Percentiles rank a stretch among this genome's conserved stretches.
Conservation (phyloP, 257 asterid genomes). For the Ilex asprella region DNA sequence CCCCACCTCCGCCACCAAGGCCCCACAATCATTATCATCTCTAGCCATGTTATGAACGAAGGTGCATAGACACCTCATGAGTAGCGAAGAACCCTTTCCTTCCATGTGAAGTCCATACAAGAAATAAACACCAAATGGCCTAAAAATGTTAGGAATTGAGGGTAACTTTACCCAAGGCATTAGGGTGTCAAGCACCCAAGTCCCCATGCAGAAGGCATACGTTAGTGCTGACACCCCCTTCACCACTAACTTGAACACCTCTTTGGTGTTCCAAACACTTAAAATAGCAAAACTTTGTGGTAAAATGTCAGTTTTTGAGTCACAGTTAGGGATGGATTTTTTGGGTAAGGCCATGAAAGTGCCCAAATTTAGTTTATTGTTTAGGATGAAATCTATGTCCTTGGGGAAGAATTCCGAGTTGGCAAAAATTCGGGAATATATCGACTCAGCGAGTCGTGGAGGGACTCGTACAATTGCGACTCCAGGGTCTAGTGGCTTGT, state of each 20-base stretch:
- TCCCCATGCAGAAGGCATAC: slow-evolving; percentile 47
- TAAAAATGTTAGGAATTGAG: slow-evolving; percentile 56
- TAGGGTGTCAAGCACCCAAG: slow-evolving; percentile 51
- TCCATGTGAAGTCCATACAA: slow-evolving; percentile 67
- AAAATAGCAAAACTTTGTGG: slow-evolving; percentile 57
- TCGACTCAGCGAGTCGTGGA: slow-evolving; percentile 25
- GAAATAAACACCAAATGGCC: slow-evolving; percentile 58
- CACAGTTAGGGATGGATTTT: slow-evolving; percentile 30
- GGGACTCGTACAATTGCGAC: slow-evolving; percentile 32
- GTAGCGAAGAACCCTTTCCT: slow-evolving; percentile 34
- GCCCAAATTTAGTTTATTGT: slow-evolving; percentile 57
- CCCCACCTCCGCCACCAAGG: slow-evolving; percentile 72
- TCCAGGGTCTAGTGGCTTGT: slow-evolving; percentile 37
- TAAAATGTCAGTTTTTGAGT: slow-evolving; percentile 26
- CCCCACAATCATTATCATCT: slow-evolving; percentile 37
- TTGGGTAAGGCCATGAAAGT: slow-evolving; percentile 70
- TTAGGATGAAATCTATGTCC: slow-evolving; percentile 43
- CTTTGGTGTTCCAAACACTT: slow-evolving; percentile 71
- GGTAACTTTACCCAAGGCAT: slow-evolving; percentile 71
- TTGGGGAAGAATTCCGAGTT: slow-evolving; percentile 57
- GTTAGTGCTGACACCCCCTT: slow-evolving; percentile 58
- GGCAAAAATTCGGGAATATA: slow-evolving; percentile 41
- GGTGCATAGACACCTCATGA: slow-evolving; percentile 51
- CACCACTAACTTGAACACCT: slow-evolving; percentile 52
- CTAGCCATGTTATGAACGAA: slow-evolving; percentile 55